phyloP scores from a whole-genome alignment of 805 yeast species.

The Hanseniaspora lachancei region DNA sequence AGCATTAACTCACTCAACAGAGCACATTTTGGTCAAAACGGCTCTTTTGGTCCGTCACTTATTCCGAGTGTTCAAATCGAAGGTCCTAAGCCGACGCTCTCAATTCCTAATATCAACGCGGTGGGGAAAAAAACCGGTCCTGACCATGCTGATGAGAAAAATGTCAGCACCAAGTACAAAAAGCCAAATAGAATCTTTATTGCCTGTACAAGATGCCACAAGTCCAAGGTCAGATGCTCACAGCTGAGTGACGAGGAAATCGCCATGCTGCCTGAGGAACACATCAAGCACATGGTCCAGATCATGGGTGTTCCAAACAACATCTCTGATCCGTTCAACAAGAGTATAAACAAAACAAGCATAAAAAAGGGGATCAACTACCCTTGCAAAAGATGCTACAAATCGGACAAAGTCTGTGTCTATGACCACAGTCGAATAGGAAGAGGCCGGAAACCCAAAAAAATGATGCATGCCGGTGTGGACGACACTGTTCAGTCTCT shows the following conservation, averaged over 20 bases:
- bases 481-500: neutral
- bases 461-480: slow-evolving; percentile 9
- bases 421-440: slow-evolving; percentile 50
- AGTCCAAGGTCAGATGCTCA: slow-evolving; percentile 71
- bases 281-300: slow-evolving; percentile 8
- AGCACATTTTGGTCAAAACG: neutral
- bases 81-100: neutral
- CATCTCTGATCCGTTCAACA: neutral
- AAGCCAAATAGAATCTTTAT: slow-evolving; percentile 25
- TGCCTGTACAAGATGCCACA: slow-evolving; percentile 44
- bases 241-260: slow-evolving; percentile 34
- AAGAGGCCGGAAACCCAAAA: slow-evolving; percentile 30
- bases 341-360: slow-evolving; percentile 1
- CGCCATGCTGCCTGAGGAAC: slow-evolving; percentile 1
- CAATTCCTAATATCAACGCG: slow-evolving; percentile 8
- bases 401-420: slow-evolving; percentile 50
- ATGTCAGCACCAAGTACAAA: slow-evolving; percentile 17
- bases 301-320: slow-evolving; percentile 16
- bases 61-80: neutral
- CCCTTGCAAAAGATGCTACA: slow-evolving; percentile 63
- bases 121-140: neutral
- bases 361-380: slow-evolving; percentile 37
- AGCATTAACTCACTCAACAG: neutral
- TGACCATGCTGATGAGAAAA: slow-evolving; percentile 12
- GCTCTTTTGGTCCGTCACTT: neutral